Evolutionary conservation across 257 asterid species (phyloP).

Genomic region (Ilex aquifolium): DNA sequence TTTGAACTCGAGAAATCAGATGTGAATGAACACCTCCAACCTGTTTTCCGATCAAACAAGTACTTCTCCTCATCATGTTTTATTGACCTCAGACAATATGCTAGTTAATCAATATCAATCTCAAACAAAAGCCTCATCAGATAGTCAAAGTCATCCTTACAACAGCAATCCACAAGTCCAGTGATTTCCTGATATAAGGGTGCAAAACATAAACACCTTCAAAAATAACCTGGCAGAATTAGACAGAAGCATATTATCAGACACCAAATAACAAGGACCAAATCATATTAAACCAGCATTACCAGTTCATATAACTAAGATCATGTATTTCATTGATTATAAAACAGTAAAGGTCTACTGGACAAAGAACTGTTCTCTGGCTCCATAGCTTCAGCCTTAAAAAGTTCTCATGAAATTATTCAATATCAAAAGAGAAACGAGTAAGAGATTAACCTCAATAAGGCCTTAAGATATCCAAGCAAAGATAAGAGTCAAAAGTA

Average conservation of each 20-base stretch:
- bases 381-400: not conserved
- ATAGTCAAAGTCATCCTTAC: slow-evolving; percentile 46
- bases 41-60: slow-evolving; percentile 35
- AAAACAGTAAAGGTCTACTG: not conserved
- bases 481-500: not conserved
- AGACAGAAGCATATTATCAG: slow-evolving; percentile 7
- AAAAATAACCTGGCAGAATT: slow-evolving; percentile 66
- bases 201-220: slow-evolving; percentile 99
- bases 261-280: slow-evolving; percentile 1
- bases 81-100: not conserved
- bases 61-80: slow-evolving; percentile 7
- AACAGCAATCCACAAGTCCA: slow-evolving; percentile 98
- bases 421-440: not conserved
- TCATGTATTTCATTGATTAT: not conserved
- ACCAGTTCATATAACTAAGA: not conserved
- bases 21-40: slow-evolving; percentile 99
- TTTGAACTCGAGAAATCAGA: slow-evolving; percentile 94
- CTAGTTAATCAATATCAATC: not conserved
- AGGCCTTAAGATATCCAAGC: not conserved
- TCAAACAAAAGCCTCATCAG: not conserved
- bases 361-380: not conserved
- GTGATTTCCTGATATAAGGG: slow-evolving; percentile 79
- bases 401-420: not conserved
- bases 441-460: not conserved
- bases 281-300: slow-evolving; percentile 7